Percentiles rank a stretch among this genome's conserved stretches.
Evolutionary conservation across 352 stramenopile genomes (phyloP).

Genomic region (Phytopythium helicoides): DNA sequence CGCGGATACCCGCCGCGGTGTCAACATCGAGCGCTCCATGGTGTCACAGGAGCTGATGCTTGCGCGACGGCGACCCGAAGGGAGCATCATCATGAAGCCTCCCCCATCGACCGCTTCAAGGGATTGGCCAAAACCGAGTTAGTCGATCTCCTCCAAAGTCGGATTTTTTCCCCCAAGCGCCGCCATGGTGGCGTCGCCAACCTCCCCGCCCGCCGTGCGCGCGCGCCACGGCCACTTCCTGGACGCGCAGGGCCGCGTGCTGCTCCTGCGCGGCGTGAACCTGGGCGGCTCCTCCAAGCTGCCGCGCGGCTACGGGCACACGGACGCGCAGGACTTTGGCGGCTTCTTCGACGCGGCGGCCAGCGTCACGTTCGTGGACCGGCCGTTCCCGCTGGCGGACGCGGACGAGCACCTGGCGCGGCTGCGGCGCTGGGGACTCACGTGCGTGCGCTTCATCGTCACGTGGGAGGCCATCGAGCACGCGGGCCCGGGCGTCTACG

Average conservation of each 20-base stretch:
- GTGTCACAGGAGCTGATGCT: no score
- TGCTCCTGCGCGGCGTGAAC: slow-evolving; percentile 63
- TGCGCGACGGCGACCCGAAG: no score
- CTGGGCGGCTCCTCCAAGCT: slow-evolving; percentile 69
- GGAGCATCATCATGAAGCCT: no score
- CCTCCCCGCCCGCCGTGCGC: neutral
- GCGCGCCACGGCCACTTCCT: slow-evolving; percentile 36
- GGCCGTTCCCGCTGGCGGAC: slow-evolving; percentile 84
- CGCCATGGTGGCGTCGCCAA: neutral
- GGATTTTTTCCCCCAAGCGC: no score
- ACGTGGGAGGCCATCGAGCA: slow-evolving; percentile 93
- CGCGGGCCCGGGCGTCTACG: slow-evolving; percentile 74
- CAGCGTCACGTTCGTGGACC: slow-evolving; percentile 57
- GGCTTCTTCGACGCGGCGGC: slow-evolving; percentile 44
- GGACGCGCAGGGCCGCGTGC: slow-evolving; percentile 39
- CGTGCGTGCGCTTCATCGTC: slow-evolving; percentile 78
- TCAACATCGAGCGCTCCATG: no score
- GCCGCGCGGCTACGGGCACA: slow-evolving; percentile 29
- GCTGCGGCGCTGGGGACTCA: slow-evolving; percentile 83
- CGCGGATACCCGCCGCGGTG: no score
- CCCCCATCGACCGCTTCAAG: no score
- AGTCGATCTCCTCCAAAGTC: no score
- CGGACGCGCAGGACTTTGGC: slow-evolving; percentile 18
- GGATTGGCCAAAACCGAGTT: no score
- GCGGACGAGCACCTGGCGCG: slow-evolving; percentile 74